Evolutionary conservation across 2,329 filamentous ascomycete species (phyloP), one percentile per base, ranked within the genome.

Genomic region (Albophoma yamanashiensis): DNA sequence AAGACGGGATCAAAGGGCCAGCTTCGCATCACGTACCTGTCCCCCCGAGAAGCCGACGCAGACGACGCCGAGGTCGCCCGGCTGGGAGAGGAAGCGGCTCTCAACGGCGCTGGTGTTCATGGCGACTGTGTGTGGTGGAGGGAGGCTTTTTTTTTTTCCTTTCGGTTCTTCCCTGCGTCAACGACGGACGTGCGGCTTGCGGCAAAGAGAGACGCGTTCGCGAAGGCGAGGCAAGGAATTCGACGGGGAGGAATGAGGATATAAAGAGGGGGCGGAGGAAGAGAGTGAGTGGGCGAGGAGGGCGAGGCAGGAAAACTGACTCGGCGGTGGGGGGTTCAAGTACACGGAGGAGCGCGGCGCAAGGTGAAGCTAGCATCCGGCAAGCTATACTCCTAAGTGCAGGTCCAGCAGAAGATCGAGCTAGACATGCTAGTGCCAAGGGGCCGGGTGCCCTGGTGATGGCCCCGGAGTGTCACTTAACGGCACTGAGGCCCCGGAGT

Each of bases 11-110:
- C 50, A 53, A 52, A 36, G 50, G 47, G 17, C 43, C 5, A 2
- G 22, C 22, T 47, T 47, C 22, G 27, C 6, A 12, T 22, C 11
- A 69, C 80, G 67, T 85, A 94, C 92, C 85, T 97, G 94, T 60
- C 94, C 94, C 66, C 93, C 93, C 59, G 92, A 96, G 80, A 97
- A 99, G 64, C 93, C 93, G 43, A 97, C 94, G 57, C 93, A 92
- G 43, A 97, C 91, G 60, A 99, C 84, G 63, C 93, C 94, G 64
- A 99, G 82, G 70, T 97, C 87, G 70, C 89, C 82, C 39, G 86
- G 84, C 70, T 87, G 82, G 64, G 87, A 81, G 67, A 97, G 88
- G 78, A 97, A 97, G 71, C 89, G 92, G 72, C 80, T 81, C 65
- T 77, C 73, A 65, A 84, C 72, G 72, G 80, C 79, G 60, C 79